Base-by-base conservation (phyloP, 768 basidiomycete species). In the Daedaleopsis sinensis region DNA sequence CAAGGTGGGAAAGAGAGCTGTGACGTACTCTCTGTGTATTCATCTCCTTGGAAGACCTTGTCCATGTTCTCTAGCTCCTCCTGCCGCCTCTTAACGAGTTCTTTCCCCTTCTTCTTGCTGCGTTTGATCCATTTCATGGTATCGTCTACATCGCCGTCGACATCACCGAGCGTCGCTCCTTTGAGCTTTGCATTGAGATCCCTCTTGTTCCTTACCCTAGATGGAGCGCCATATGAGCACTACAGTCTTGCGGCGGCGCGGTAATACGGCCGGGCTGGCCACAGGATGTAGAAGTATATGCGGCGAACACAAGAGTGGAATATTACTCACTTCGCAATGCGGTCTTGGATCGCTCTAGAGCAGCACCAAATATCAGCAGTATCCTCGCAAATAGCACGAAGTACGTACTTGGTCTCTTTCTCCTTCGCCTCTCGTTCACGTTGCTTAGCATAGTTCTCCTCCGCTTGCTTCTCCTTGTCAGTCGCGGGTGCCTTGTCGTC, bases 131-230 rank as follows among this genome's bases (percentile, higher is more conserved):
- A 99, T 74, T 89, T 89, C 62, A 91, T 72, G 21, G 94, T 84
- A 67, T 91, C 86, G 68, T 94, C 92, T 71, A 79, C 81, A 68
- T 88, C 87, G 67, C 79, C 90, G 70, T 88, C 91, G 78, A 82
- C 85, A 73, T 91, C 93, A 77, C 93, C 97, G 64, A 99, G 88
- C 66, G 96, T 96, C 71, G 88, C 74, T 69, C 97, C 97, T 77
- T 89, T 92, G 74, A 98, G 89, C 77, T 91, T 90, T 68, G 92
- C 82, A 79, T 93, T 88, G 71, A 98, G 88, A 76, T 97, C 96
- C 70, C 87, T 87, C 76, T 89, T 86, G 81, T 98, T 98, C 79
- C 90, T 90, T 78, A 95, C 90, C 87, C 91, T 94, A 78, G 43
- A 67, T 58, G 65, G 52, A 68, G 47, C 49, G 49, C 38, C 58